Evolutionary conservation across 1,284 basidiomycete genomes (phyloP), one percentile per base, ranked within the genome.

Genomic region (Tilletia setariae): DNA sequence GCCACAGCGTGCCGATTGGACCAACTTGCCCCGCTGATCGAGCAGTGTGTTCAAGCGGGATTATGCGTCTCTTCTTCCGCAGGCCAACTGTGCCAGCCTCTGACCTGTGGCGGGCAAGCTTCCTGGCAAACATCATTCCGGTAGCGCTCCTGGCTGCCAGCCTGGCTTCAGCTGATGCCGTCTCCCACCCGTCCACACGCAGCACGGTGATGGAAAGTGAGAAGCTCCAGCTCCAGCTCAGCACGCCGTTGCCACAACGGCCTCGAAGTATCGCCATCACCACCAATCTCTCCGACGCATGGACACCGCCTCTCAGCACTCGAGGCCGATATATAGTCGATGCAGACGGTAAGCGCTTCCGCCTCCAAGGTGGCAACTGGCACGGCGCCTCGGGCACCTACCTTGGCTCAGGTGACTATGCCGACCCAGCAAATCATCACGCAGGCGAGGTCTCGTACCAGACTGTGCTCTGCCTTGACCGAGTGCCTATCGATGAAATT

Each of bases 351-450:
- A 28, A 63, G 8, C 66, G 68, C 25, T 70, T 70, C 61, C 43
- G 49, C 8, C 19, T 70, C 6, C 65, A 47, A 9, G 66, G 59
- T 16, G 68, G 68, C 49, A 67, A 67, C 32, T 68, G 66, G 66
- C 68, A 70, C 47, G 68, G 68, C 42, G 68, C 65, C 43, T 70
- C 68, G 25, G 68, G 68, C 46, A 70, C 68, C 42, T 70, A 70
- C 40, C 47, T 67, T 1, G 68, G 67, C 25, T 16, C 13, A 15
- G 69, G 69, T 1, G 44, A 64, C 44, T 56, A 56, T 32, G 35
- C 66, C 19, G 44, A 70, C 23, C 61, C 65, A 23, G 32, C 25
- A 9, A 70, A 70, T 42, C 69, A 70, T 43, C 69, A 70, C 56
- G 67, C 62, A 1, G 67, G 67, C 21, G 69, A 70, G 53, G 23